Percentiles rank a stretch among this genome's conserved stretches.
Evolutionary conservation across 116 monocot species (phyloP).

Genomic region (Dioscorea cayenensis): DNA sequence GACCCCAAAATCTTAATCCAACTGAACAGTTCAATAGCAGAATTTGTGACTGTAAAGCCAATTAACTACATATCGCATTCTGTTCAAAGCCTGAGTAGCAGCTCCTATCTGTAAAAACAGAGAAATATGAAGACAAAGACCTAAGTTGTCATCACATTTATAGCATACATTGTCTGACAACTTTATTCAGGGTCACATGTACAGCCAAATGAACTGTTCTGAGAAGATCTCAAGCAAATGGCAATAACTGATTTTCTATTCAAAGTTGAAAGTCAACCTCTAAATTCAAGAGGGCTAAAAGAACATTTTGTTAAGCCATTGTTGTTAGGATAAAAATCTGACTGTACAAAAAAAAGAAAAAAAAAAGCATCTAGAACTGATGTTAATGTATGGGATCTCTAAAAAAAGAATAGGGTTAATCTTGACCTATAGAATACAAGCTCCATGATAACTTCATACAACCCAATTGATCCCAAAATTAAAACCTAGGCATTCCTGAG

Average conservation of each 20-base stretch:
- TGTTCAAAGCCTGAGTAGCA: too few relatives aligned
- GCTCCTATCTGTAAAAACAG: too few relatives aligned
- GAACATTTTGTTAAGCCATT: not conserved
- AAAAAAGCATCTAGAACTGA: not conserved
- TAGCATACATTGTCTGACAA: too few relatives aligned
- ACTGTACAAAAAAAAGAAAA: not conserved
- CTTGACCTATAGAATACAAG: slow-evolving; percentile 3
- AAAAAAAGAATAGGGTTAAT: slow-evolving; percentile 3
- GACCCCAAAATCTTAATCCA: too few relatives aligned
- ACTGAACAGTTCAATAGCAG: too few relatives aligned
- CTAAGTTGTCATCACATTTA: too few relatives aligned
- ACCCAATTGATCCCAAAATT: not conserved
- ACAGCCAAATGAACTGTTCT: too few relatives aligned
- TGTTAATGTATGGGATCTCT: not conserved
- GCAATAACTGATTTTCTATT: not conserved
- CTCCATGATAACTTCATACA: not conserved
- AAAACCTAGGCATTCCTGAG: not conserved
- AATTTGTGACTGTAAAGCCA: too few relatives aligned
- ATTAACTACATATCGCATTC: too few relatives aligned
- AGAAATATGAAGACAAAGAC: too few relatives aligned
- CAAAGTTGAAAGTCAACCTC: not conserved
- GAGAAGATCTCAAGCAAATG: not conserved
- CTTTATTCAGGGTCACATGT: too few relatives aligned
- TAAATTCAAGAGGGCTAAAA: not conserved
- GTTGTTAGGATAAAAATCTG: not conserved